Percentiles rank a stretch among this genome's conserved stretches.
Evolutionary conservation across 495 filamentous ascomycete species (phyloP).

Genomic region (Aspergillus mulundensis): DNA sequence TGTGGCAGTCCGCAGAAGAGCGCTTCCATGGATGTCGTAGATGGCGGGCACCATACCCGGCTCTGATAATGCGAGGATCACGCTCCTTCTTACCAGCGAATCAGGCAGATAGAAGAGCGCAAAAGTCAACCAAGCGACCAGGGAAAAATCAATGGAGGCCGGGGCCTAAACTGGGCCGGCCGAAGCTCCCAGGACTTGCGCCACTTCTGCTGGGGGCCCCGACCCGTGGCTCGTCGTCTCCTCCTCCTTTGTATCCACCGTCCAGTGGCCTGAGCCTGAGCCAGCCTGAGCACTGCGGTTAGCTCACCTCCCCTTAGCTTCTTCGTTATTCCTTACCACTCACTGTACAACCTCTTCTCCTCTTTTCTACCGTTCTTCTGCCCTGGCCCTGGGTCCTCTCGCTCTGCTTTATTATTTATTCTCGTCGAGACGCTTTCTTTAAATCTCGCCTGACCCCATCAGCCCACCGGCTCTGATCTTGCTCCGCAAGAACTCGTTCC

Average conservation of each 20-base stretch:
- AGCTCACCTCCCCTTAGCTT: conserved; percentile 18
- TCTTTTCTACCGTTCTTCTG: conserved; percentile 14
- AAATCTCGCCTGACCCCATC: conserved; percentile 5
- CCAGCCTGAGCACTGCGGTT: conserved; percentile 8
- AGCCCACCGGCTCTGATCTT: neutral
- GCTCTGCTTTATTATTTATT: conserved; percentile 14
- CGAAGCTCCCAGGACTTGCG: conserved; percentile 18
- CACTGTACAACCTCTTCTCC: conserved; percentile 23
- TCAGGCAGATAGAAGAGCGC: neutral
- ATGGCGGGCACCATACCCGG: conserved; percentile 5
- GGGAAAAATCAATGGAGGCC: neutral
- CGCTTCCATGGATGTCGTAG: conserved; percentile 1
- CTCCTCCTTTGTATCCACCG: conserved; percentile 20
- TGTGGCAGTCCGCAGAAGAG: neutral
- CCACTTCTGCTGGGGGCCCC: conserved; percentile 22
- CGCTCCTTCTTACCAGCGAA: conserved; percentile 2
- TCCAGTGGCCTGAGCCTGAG: conserved; percentile 19
- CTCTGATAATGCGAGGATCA: conserved; percentile 1
- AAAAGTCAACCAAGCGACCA: neutral
- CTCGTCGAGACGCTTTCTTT: neutral
- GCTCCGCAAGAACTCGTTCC: conserved; percentile 12
- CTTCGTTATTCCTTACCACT: conserved; percentile 14
- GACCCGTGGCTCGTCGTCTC: conserved; percentile 25
- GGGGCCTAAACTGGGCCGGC: conserved; percentile 12
- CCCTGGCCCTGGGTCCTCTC: conserved; percentile 10